These are phyloP conservation scores for Lachnellula suecica DNA, from an alignment of 2,329 filamentous ascomycete genomes.

Conservation along the genomic window DNA sequence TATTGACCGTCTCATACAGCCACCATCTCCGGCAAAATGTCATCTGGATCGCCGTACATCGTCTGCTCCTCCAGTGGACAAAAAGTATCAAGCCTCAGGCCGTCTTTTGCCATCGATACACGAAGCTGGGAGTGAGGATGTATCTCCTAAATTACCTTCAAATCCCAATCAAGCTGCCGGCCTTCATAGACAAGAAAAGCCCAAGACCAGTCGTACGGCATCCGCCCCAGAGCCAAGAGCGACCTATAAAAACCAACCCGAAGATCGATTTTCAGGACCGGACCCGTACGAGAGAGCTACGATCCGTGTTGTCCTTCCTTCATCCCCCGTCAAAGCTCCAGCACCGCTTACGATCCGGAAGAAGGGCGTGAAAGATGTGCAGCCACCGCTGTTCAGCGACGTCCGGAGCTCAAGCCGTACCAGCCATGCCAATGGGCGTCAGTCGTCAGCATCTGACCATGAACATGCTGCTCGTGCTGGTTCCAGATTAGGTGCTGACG, in stretches of 20 bases:
- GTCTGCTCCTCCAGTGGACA: constrained; percentile 43
- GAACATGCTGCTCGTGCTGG: too few species aligned
- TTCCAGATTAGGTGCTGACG: constrained; percentile 17
- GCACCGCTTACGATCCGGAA: constrained; percentile 33
- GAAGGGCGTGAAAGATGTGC: constrained; percentile 25
- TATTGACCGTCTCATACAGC: constrained; percentile 55
- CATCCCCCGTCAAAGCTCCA: constrained; percentile 30
- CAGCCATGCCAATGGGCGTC: too few species aligned
- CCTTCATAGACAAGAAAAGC: constrained; percentile 12
- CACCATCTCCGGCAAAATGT: constrained; percentile 23
- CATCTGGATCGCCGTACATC: constrained; percentile 38
- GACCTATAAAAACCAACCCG: background rate
- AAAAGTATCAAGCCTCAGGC: constrained; percentile 6
- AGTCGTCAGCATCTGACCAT: too few species aligned
- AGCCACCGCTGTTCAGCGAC: constrained; percentile 27
- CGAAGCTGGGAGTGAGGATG: constrained; percentile 24
- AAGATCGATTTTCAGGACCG: constrained; percentile 15
- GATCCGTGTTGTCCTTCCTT: constrained; percentile 29
- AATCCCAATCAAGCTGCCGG: constrained; percentile 11
- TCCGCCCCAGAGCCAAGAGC: constrained; percentile 31
- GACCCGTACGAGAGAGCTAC: constrained; percentile 21
- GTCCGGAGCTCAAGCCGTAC: too few species aligned
- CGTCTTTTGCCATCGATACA: constrained; percentile 29
- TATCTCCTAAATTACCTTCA: constrained; percentile 15
- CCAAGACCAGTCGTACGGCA: constrained; percentile 24